Conservation (phyloP, 192 early-diverging fungal genomes). For the Geranomyces michiganensis region DNA sequence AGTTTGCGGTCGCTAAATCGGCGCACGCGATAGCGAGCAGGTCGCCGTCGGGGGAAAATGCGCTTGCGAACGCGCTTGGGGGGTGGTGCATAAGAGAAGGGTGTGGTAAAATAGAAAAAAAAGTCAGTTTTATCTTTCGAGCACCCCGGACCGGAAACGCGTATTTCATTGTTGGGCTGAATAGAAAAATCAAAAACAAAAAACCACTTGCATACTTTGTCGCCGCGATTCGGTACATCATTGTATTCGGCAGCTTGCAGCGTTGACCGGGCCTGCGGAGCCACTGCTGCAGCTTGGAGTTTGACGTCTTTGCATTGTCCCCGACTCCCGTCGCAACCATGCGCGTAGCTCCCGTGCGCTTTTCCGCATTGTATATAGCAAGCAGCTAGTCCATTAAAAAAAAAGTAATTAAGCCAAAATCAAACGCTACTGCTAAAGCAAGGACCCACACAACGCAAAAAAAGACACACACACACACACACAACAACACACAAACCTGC, state of each 20-base stretch:
- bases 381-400: not conserved
- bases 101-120: too few species aligned
- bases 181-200: not conserved
- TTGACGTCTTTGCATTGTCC: too few species aligned
- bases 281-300: slow-evolving; percentile 31
- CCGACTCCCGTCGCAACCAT: not conserved
- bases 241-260: slow-evolving; percentile 52
- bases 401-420: too few species aligned
- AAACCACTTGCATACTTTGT: slow-evolving; percentile 9
- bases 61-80: slow-evolving; percentile 38
- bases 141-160: not conserved
- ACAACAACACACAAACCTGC: too few species aligned
- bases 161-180: too few species aligned
- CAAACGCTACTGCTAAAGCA: too few species aligned
- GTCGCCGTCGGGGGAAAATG: slow-evolving; percentile 49
- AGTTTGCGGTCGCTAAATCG: not conserved
- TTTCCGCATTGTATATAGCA: slow-evolving; percentile 4
- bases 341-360: not conserved
- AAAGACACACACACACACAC: too few species aligned
- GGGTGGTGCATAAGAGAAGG: too few species aligned
- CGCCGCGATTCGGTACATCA: slow-evolving; percentile 38
- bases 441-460: too few species aligned
- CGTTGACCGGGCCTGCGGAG: slow-evolving; percentile 37
- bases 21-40: slow-evolving; percentile 47
- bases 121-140: too few species aligned